Conservation (phyloP, 768 basidiomycete genomes). For the Daedalea quercina region DNA sequence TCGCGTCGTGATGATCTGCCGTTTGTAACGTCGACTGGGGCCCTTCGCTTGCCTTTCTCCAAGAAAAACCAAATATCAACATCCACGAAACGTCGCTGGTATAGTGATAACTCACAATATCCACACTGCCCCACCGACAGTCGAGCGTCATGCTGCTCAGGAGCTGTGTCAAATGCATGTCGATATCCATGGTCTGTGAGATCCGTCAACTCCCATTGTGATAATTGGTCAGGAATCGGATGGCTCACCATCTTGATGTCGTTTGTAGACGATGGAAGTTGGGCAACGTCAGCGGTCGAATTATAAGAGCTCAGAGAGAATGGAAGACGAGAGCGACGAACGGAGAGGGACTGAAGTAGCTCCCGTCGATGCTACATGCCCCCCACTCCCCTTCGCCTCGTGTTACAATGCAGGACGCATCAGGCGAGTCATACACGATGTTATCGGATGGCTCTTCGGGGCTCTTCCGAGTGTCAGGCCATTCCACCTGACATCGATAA, state of each 20-base stretch:
- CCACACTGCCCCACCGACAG: slow-evolving; percentile 9
- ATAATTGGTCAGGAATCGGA: background rate
- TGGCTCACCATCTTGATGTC: too few relatives aligned
- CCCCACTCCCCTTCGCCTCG: background rate
- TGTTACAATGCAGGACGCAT: background rate
- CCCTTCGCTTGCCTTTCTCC: slow-evolving; percentile 22
- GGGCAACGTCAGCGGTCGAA: too few relatives aligned
- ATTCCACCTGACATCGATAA: too few relatives aligned
- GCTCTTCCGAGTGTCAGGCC: background rate
- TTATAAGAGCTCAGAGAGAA: background rate
- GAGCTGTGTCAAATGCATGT: slow-evolving; percentile 18
- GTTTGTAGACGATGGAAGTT: too few relatives aligned
- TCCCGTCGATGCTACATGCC: background rate
- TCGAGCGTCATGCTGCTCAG: slow-evolving; percentile 17
- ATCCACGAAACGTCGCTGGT: background rate
- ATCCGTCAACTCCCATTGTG: background rate
- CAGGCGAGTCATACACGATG: background rate
- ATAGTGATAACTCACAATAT: slow-evolving; percentile 15
- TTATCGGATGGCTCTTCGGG: slow-evolving; percentile 3
- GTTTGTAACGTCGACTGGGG: slow-evolving; percentile 8
- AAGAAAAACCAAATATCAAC: slow-evolving; percentile 6
- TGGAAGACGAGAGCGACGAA: background rate
- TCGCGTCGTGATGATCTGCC: slow-evolving; percentile 11
- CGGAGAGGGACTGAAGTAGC: background rate
- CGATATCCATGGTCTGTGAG: slow-evolving; percentile 18